These are phyloP conservation scores for Beauveria brongniartii DNA, from an alignment of 2,329 filamentous ascomycete species.

Conservation along the genomic window DNA sequence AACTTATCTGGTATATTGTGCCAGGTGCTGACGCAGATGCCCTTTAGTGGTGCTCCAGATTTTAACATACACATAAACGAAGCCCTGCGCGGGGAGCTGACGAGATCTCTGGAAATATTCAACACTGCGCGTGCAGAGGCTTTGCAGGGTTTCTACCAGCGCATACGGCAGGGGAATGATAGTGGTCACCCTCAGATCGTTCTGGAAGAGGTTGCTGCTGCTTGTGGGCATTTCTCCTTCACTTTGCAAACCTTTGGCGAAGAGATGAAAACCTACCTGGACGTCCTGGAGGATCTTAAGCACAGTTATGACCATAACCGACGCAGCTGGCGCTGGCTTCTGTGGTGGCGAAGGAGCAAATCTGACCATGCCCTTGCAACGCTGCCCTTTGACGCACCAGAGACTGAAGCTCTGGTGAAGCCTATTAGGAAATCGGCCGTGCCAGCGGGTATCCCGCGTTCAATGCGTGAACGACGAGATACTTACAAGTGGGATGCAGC, in stretches of 20 bases:
- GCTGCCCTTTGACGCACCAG: slow-evolving; percentile 19
- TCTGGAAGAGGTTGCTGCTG: slow-evolving; percentile 85
- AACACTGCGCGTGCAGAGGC: slow-evolving; percentile 63
- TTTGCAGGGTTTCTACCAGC: slow-evolving; percentile 65
- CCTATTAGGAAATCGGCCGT: slow-evolving; percentile 39
- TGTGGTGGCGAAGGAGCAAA: slow-evolving; percentile 51
- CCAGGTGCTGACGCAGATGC: slow-evolving; percentile 72
- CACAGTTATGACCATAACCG: slow-evolving; percentile 52
- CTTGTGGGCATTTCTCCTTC: slow-evolving; percentile 87
- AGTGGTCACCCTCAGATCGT: slow-evolving; percentile 69
- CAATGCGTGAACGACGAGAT: slow-evolving; percentile 37
- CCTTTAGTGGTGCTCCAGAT: slow-evolving; percentile 59
- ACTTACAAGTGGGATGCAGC: slow-evolving; percentile 42
- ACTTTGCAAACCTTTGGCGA: slow-evolving; percentile 80
- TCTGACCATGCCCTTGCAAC: slow-evolving; percentile 10
- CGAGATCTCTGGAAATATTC: slow-evolving; percentile 67
- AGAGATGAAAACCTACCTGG: slow-evolving; percentile 71
- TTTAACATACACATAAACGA: slow-evolving; percentile 64
- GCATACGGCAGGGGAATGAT: slow-evolving; percentile 57
- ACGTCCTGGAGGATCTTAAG: slow-evolving; percentile 74
- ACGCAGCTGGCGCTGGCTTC: slow-evolving; percentile 69
- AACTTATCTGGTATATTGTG: slow-evolving; percentile 77
- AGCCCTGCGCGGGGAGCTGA: slow-evolving; percentile 66
- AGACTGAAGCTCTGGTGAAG: slow-evolving; percentile 28
- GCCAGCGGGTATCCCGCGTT: slow-evolving; percentile 41